Conservation (phyloP, 345 rosid species). For the Erodium maritimum region DNA sequence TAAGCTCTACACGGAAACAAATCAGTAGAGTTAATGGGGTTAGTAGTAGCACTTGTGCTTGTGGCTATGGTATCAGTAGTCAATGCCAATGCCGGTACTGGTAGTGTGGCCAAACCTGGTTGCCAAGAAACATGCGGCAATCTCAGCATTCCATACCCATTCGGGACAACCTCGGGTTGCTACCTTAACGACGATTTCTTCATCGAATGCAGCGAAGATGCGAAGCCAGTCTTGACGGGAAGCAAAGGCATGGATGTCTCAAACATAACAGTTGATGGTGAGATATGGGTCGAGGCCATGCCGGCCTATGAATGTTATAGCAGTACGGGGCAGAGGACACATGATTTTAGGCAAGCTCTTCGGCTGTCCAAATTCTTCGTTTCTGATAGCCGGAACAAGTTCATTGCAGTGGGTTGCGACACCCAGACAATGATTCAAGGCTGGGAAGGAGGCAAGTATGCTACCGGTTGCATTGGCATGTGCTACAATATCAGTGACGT, state of each 20-base stretch:
- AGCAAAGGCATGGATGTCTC: slow-evolving; percentile 5
- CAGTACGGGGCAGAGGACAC: background rate
- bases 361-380: slow-evolving; percentile 2
- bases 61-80: background rate
- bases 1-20: too few species aligned
- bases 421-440: background rate
- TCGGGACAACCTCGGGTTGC: slow-evolving; percentile 24
- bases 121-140: slow-evolving; percentile 26
- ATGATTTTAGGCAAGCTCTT: background rate
- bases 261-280: slow-evolving; percentile 17
- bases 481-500: background rate
- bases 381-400: slow-evolving; percentile 3
- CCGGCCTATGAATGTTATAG: slow-evolving; percentile 4
- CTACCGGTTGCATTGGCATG: background rate
- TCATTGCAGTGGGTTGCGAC: slow-evolving; percentile 8
- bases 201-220: slow-evolving; percentile 9
- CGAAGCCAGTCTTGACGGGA: slow-evolving; percentile 2
- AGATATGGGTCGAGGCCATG: background rate
- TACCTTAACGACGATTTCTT: slow-evolving; percentile 9
- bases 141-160: slow-evolving; percentile 30
- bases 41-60: background rate
- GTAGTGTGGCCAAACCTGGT: background rate
- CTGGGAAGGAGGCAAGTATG: background rate
- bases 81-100: background rate
- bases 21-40: too few species aligned